phyloP scores from a whole-genome alignment of 2,329 filamentous ascomycete genomes.

The Aspergillus quadricinctus region DNA sequence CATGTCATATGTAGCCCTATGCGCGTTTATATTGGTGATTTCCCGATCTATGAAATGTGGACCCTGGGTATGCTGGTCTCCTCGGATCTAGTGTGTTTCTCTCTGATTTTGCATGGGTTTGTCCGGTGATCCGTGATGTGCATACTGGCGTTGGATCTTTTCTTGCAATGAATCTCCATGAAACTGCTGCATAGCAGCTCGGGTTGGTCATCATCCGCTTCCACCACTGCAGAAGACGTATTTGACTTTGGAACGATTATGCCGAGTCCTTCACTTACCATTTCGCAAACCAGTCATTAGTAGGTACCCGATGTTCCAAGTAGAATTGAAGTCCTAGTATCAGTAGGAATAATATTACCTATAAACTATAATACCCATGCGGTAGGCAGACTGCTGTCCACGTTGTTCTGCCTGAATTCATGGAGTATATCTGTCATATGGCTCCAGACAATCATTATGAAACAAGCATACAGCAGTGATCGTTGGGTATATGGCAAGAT shows the following conservation, averaged over 20 bases:
- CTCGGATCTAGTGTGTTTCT: background rate
- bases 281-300: no score
- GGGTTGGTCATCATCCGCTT: background rate
- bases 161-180: background rate
- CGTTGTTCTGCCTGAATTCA: no score
- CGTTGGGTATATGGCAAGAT: no score
- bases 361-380: no score
- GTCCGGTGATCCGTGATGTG: background rate
- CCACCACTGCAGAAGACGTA: background rate
- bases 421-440: no score
- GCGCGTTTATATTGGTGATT: constrained; percentile 2
- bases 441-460: no score
- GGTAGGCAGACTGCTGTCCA: no score
- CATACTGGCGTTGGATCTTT: constrained; percentile 11
- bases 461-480: no score
- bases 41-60: background rate
- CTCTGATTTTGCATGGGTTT: background rate
- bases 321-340: no score
- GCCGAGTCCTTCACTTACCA: no score
- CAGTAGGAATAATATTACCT: no score
- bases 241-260: background rate
- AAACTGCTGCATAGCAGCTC: background rate
- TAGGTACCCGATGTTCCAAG: no score
- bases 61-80: background rate
- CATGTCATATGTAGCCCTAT: background rate